Conservation (phyloP, 495 filamentous ascomycete species). For the Cudoniella acicularis region DNA sequence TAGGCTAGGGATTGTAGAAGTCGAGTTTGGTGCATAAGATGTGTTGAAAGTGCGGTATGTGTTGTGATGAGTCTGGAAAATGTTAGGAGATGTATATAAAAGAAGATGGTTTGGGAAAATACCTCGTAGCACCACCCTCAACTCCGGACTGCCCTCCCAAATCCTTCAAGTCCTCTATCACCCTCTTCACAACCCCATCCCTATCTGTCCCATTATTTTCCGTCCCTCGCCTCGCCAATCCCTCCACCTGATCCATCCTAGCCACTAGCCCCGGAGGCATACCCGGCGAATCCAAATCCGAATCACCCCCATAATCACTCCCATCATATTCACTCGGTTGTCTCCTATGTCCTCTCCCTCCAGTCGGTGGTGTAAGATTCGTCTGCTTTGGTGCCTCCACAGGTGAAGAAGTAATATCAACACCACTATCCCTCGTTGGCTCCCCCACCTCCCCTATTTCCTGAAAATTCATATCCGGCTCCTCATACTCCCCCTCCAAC, state of each 20-base stretch:
- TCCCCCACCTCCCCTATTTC: conserved; percentile 28
- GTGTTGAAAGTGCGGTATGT: conserved; percentile 77
- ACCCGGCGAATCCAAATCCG: conserved; percentile 66
- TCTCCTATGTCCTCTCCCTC: conserved; percentile 33
- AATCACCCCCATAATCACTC: conserved; percentile 63
- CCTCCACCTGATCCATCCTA: conserved; percentile 74
- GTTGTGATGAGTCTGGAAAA: conserved; percentile 73
- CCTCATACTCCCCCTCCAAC: conserved; percentile 50
- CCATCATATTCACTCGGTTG: conserved; percentile 54
- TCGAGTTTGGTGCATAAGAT: conserved; percentile 80
- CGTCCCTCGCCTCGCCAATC: conserved; percentile 65
- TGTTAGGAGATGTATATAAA: conserved; percentile 19
- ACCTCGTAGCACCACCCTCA: conserved; percentile 78
- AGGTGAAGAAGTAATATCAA: conserved; percentile 19
- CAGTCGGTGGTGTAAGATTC: conserved; percentile 6
- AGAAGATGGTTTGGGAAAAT: conserved; percentile 23
- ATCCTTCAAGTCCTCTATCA: conserved; percentile 71
- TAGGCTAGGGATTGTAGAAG: conserved; percentile 76
- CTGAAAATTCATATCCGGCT: conserved; percentile 42
- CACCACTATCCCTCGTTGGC: conserved; percentile 23
- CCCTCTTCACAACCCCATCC: conserved; percentile 66
- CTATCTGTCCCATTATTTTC: conserved; percentile 66
- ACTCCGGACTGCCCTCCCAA: conserved; percentile 77
- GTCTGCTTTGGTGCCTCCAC: conserved; percentile 9
- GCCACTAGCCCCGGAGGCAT: conserved; percentile 70